These are phyloP conservation scores for Tothia fuscella DNA, from an alignment of 2,329 filamentous ascomycete genomes.

Conservation along the genomic window DNA sequence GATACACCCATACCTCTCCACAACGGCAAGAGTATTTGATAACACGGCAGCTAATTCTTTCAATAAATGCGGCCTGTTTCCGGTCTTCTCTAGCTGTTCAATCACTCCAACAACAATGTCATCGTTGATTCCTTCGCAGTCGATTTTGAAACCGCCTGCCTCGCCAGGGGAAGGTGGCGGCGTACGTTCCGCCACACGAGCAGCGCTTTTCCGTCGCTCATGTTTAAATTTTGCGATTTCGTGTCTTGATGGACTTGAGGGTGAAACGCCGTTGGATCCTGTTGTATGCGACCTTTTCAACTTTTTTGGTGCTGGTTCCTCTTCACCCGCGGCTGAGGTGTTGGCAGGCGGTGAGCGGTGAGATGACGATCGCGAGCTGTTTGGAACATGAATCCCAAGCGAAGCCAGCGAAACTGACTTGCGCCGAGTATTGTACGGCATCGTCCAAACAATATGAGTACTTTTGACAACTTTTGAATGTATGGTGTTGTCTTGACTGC, in stretches of 20 bases:
- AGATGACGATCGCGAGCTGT: conserved; percentile 36
- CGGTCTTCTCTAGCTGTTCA: conserved; percentile 74
- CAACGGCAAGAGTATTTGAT: conserved; percentile 62
- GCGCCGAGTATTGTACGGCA: conserved; percentile 94
- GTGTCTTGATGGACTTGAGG: too few species aligned
- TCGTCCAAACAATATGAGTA: too few species aligned
- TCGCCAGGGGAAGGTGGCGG: conserved; percentile 57
- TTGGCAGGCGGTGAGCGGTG: conserved; percentile 46
- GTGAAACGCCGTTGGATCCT: conserved; percentile 15
- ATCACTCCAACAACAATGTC: conserved; percentile 91
- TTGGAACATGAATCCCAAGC: conserved; percentile 75
- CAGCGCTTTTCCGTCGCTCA: conserved; percentile 31
- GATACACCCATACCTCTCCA: conserved; percentile 67
- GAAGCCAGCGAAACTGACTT: conserved; percentile 91
- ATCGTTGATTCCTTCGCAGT: conserved; percentile 78
- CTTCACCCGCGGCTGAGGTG: conserved; percentile 8
- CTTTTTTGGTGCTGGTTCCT: conserved; percentile 41
- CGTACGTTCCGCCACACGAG: conserved; percentile 55
- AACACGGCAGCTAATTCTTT: conserved; percentile 83
- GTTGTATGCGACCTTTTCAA: conserved; percentile 64
- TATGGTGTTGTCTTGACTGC: not conserved
- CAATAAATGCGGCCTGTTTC: conserved; percentile 79
- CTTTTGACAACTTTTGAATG: not conserved
- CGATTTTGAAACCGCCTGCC: conserved; percentile 45
- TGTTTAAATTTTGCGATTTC: conserved; percentile 3